Evolutionary conservation across 495 filamentous ascomycete genomes (phyloP).

Genomic region (Pseudomonodictys pantanalensis): DNA sequence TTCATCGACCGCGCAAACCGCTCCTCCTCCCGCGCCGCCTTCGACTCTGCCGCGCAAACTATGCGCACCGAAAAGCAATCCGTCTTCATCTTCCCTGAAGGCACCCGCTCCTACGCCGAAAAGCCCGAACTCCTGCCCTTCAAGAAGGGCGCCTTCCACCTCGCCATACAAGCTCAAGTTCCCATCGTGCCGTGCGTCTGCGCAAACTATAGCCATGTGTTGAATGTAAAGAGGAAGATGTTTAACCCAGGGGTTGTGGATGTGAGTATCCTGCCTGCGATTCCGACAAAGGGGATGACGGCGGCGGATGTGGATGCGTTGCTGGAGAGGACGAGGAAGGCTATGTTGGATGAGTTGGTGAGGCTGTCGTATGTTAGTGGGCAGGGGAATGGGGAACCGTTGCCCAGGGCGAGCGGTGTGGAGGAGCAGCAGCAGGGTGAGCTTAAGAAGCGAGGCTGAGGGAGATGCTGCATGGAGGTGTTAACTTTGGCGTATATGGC

Average conservation of each 20-base stretch:
- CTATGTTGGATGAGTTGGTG: slow-evolving; percentile 76
- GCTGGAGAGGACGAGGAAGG: slow-evolving; percentile 63
- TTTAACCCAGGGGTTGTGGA: slow-evolving; percentile 77
- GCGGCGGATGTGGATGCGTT: slow-evolving; percentile 79
- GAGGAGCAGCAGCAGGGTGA: background rate
- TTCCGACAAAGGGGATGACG: slow-evolving; percentile 74
- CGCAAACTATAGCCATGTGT: slow-evolving; percentile 81
- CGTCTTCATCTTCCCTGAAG: slow-evolving; percentile 83
- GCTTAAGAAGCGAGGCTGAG: background rate
- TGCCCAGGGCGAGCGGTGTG: background rate
- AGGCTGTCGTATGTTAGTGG: slow-evolving; percentile 18
- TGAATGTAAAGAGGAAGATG: slow-evolving; percentile 64
- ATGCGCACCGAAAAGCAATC: slow-evolving; percentile 75
- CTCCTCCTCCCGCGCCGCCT: slow-evolving; percentile 75
- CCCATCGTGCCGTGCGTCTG: slow-evolving; percentile 85
- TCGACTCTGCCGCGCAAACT: slow-evolving; percentile 74
- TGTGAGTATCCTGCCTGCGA: slow-evolving; percentile 81
- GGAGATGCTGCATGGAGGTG: too few species aligned
- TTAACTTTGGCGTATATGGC: too few species aligned
- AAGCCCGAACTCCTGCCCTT: slow-evolving; percentile 80
- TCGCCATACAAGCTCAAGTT: slow-evolving; percentile 90
- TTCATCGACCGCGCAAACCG: slow-evolving; percentile 91
- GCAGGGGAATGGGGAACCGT: slow-evolving; percentile 4
- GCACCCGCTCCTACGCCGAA: slow-evolving; percentile 83
- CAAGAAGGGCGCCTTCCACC: slow-evolving; percentile 97